Conservation (phyloP, 306 rosid genomes). For the Datisca glomerata region DNA sequence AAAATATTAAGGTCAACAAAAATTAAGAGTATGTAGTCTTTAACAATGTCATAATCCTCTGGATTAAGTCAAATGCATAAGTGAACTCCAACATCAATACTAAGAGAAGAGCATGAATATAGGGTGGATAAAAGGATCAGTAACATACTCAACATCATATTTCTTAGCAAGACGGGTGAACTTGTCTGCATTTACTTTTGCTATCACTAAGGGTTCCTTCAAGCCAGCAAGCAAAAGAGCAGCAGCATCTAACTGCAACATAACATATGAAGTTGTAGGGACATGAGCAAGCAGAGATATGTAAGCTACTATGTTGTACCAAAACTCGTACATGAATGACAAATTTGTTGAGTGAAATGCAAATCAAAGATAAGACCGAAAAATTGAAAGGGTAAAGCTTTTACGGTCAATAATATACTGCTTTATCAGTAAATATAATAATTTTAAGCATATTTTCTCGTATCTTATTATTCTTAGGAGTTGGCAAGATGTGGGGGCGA, state of each 20-base stretch:
- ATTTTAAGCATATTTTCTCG: too few species aligned
- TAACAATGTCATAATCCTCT: background rate
- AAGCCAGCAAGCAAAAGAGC: conserved; percentile 69
- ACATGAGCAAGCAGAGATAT: too few species aligned
- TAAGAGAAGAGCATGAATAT: conserved; percentile 3
- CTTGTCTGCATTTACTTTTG: conserved; percentile 85
- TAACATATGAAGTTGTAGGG: conserved; percentile 10
- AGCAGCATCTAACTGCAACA: conserved; percentile 78
- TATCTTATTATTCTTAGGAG: too few species aligned
- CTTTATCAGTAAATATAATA: too few species aligned
- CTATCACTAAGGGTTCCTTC: conserved; percentile 67
- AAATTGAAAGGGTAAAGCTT: too few species aligned
- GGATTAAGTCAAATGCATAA: conserved; percentile 7
- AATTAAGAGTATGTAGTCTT: too few species aligned
- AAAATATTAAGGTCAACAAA: background rate
- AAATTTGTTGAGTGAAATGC: too few species aligned
- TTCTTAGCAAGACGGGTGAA: conserved; percentile 48
- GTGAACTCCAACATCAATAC: conserved; percentile 1
- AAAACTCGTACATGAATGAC: too few species aligned
- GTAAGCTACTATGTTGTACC: too few species aligned
- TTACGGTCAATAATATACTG: too few species aligned
- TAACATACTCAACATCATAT: conserved; percentile 61
- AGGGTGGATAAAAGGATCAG: conserved; percentile 3
- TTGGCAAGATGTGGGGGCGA: too few species aligned
- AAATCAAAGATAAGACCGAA: too few species aligned